These are phyloP conservation scores for Yarrowia galli DNA, from an alignment of 1,139 yeast species.

Conservation along the genomic window DNA sequence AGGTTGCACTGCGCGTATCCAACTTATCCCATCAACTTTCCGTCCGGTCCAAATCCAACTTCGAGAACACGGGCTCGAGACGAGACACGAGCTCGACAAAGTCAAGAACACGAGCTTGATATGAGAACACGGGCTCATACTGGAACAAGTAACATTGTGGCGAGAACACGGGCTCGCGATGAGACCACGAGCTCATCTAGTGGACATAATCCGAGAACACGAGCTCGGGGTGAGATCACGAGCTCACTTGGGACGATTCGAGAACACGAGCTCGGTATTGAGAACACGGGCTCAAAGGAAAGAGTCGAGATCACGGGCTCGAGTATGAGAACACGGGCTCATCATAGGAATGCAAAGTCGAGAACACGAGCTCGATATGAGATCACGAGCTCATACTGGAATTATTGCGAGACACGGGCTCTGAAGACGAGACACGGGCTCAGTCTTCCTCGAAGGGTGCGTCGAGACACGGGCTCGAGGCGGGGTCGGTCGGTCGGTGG, in stretches of 20 bases:
- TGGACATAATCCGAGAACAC: slow-evolving; percentile 29
- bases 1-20: slow-evolving; percentile 34
- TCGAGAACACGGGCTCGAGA: slow-evolving; percentile 31
- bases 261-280: slow-evolving; percentile 32
- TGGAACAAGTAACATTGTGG: slow-evolving; percentile 9
- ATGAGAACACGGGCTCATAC: slow-evolving; percentile 31
- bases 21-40: slow-evolving; percentile 33
- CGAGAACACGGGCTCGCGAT: slow-evolving; percentile 30
- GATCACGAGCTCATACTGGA: slow-evolving; percentile 31
- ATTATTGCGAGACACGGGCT: slow-evolving; percentile 30
- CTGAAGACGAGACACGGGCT: slow-evolving; percentile 36
- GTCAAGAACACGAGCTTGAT: slow-evolving; percentile 32
- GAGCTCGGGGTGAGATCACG: slow-evolving; percentile 26
- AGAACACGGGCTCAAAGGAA: slow-evolving; percentile 31
- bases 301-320: slow-evolving; percentile 36
- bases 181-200: slow-evolving; percentile 22
- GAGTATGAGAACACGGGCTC: slow-evolving; percentile 30
- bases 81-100: slow-evolving; percentile 25
- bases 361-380: slow-evolving; percentile 39
- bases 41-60: slow-evolving; percentile 34
- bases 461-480: slow-evolving; percentile 37
- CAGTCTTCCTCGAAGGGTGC: slow-evolving; percentile 4
- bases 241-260: slow-evolving; percentile 28
- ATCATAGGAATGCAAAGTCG: slow-evolving; percentile 4
- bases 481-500: slow-evolving; percentile 36